These are phyloP conservation scores for Neonectria faginata DNA, from an alignment of 2,329 filamentous ascomycete species.

Conservation along the genomic window DNA sequence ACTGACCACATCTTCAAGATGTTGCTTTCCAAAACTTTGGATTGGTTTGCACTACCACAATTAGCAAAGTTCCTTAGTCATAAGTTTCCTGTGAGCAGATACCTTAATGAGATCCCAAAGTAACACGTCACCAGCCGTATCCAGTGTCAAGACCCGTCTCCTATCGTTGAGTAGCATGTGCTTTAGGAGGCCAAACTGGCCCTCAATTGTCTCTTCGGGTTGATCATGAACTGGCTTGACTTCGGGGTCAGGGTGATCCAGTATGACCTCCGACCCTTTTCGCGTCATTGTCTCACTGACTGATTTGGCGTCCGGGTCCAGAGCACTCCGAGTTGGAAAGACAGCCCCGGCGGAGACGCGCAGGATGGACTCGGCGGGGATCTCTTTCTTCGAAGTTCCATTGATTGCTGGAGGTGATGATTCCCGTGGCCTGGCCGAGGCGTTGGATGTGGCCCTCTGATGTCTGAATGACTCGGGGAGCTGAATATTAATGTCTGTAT, in stretches of 20 bases:
- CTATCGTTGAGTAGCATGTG: conserved; percentile 92
- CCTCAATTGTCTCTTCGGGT: conserved; percentile 87
- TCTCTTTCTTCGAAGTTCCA: conserved; percentile 67
- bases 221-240: conserved; percentile 73
- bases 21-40: conserved; percentile 91
- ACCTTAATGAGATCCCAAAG: conserved; percentile 94
- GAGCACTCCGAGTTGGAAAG: conserved; percentile 70
- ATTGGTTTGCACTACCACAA: conserved; percentile 79
- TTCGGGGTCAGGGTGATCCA: conserved; percentile 48
- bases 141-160: conserved; percentile 87
- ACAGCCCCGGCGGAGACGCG: conserved; percentile 85
- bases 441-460: conserved; percentile 60
- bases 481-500: conserved; percentile 79
- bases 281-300: conserved; percentile 59
- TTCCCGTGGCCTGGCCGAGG: conserved; percentile 52
- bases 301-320: conserved; percentile 68
- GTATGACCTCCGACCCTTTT: conserved; percentile 48
- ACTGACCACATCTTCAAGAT: conserved; percentile 90
- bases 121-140: conserved; percentile 94
- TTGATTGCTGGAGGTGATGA: conserved; percentile 50
- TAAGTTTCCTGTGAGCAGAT: conserved; percentile 40
- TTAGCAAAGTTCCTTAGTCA: conserved; percentile 25
- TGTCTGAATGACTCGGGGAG: conserved; percentile 67
- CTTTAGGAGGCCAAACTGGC: conserved; percentile 94
- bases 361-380: conserved; percentile 82